These are phyloP conservation scores for Rhodocollybia butyracea DNA, from an alignment of 768 basidiomycete genomes.

Conservation along the genomic window DNA sequence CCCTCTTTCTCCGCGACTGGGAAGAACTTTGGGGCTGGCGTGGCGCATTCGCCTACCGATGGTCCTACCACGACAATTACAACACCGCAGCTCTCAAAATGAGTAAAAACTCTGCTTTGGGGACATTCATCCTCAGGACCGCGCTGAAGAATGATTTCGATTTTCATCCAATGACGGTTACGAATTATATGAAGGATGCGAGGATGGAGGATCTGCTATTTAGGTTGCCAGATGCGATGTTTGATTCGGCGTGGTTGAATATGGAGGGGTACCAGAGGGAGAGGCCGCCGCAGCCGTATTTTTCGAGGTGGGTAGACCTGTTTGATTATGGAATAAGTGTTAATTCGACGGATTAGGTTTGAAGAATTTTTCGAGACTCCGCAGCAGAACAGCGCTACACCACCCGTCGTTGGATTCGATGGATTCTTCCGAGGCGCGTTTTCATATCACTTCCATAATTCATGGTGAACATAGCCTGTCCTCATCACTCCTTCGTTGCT, in stretches of 20 bases:
- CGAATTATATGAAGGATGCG: constrained; percentile 63
- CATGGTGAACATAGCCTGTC: constrained; percentile 53
- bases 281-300: constrained; percentile 67
- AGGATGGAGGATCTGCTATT: constrained; percentile 55
- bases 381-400: constrained; percentile 66
- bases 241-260: constrained; percentile 74
- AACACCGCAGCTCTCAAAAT: constrained; percentile 72
- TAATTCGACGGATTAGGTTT: constrained; percentile 51
- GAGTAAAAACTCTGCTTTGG: constrained; percentile 63
- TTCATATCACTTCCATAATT: constrained; percentile 96
- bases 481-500: constrained; percentile 2
- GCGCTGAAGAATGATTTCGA: constrained; percentile 67
- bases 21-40: constrained; percentile 75
- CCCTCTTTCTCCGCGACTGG: constrained; percentile 70
- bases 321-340: not conserved
- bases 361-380: constrained; percentile 88
- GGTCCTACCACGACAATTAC: constrained; percentile 67
- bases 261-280: constrained; percentile 66
- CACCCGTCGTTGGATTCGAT: constrained; percentile 86
- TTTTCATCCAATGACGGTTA: constrained; percentile 72
- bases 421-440: constrained; percentile 96
- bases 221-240: constrained; percentile 66
- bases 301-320: constrained; percentile 67
- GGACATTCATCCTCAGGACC: constrained; percentile 67
- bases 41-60: constrained; percentile 75